Evolutionary conservation across 768 basidiomycete species (phyloP), one percentile per base, ranked within the genome.

Genomic region (Artomyces pyxidatus): DNA sequence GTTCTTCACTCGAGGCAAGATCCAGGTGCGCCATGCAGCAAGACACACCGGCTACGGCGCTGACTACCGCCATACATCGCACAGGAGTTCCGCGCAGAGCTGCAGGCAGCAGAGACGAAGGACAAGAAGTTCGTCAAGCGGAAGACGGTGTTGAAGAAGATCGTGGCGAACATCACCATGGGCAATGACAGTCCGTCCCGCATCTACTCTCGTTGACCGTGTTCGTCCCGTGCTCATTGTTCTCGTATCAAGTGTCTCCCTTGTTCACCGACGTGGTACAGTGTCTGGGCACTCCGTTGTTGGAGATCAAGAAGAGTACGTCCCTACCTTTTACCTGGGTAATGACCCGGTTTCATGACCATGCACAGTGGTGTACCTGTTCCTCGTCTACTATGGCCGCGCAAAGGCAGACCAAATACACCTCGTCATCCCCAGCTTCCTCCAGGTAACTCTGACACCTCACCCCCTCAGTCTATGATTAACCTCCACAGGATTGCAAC

Each of bases 91-190:
- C 85, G 91, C 47, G 79, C 85, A 54, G 93, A 97, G 64, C 77
- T 96, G 38, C 87, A 89, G 65, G 87, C 88, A 41, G 87, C 89
- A 8, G 91, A 92, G 64, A 74, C 85, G 55, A 96, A 96, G 69
- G 96, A 99, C 76, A 99, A 97, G 76, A 95, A 93, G 60, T 98
- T 79, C 56, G 71, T 81, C 58, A 94, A 94, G 68, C 80, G 93
- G 59, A 98, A 93, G 77, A 93, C 81, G 0, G 86, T 90, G 17
- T 69, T 98, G 59, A 98, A 99, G 78, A 95, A 94, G 73, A 86
- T 97, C 52, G 92, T 97, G 11, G 96, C 96, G 37, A 97, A 97
- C 67, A 98, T 98, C 66, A 99, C 96, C 3, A 98, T 99, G 94
- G 96, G 96, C 38, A 96, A 93, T 63, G 94, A 98, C 68, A 94